These are phyloP conservation scores for Colletotrichum sp. DNA, from an alignment of 2,329 filamentous ascomycete genomes.

Conservation along the genomic window DNA sequence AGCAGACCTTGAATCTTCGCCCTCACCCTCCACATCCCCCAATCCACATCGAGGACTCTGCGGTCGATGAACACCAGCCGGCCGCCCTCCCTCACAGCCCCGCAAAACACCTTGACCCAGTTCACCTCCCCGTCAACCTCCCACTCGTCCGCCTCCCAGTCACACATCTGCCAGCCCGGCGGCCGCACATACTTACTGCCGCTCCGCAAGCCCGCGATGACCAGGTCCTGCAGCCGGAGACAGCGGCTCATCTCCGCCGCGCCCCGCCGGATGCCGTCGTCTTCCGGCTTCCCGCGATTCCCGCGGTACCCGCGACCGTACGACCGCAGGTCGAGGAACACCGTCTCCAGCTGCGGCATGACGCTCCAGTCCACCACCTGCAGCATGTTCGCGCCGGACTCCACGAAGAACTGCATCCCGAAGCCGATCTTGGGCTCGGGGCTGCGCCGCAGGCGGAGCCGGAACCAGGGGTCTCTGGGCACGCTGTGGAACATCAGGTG, in stretches of 20 bases:
- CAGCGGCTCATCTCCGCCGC: constrained; percentile 6
- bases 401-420: constrained; percentile 2
- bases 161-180: background rate
- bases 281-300: background rate
- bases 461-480: background rate
- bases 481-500: constrained; percentile 12
- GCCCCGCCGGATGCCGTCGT: background rate
- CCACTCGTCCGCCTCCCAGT: background rate
- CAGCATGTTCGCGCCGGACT: background rate
- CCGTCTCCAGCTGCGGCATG: constrained; percentile 8
- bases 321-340: constrained; percentile 13
- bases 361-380: background rate
- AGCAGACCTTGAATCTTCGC: background rate
- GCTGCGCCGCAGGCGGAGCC: background rate
- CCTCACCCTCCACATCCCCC: constrained; percentile 1
- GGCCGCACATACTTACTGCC: background rate
- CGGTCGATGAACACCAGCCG: constrained; percentile 10
- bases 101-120: constrained; percentile 15
- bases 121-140: constrained; percentile 3
- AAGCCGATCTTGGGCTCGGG: background rate
- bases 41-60: background rate
- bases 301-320: background rate
- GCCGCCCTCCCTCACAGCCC: constrained; percentile 10
- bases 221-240: constrained; percentile 1
- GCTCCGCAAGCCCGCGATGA: constrained; percentile 3